Conservation (phyloP, 2,329 filamentous ascomycete species). For the Talaromyces sp. region DNA sequence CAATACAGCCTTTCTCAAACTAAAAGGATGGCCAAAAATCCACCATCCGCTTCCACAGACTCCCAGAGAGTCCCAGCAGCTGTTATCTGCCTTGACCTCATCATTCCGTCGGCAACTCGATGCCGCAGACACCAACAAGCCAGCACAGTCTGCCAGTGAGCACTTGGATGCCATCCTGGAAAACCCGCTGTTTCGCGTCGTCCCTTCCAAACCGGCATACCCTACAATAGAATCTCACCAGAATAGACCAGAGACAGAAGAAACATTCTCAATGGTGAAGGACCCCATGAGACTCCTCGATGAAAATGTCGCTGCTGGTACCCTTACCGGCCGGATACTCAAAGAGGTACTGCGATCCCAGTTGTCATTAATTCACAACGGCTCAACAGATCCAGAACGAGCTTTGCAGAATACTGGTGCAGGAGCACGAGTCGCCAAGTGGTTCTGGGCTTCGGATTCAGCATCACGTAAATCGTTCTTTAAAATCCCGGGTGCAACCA, state of each 20-base stretch:
- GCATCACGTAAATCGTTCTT: slow-evolving; percentile 31
- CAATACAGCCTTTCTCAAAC: slow-evolving; percentile 45
- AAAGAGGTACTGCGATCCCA: slow-evolving; percentile 33
- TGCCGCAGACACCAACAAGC: slow-evolving; percentile 27
- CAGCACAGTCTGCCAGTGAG: slow-evolving; percentile 33
- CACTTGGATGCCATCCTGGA: slow-evolving; percentile 40
- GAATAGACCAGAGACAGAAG: not conserved
- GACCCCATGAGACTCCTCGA: slow-evolving; percentile 38
- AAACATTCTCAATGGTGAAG: slow-evolving; percentile 22
- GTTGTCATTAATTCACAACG: slow-evolving; percentile 27
- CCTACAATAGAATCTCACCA: slow-evolving; percentile 12
- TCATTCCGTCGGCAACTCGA: slow-evolving; percentile 64
- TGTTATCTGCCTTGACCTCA: slow-evolving; percentile 58
- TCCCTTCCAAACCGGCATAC: slow-evolving; percentile 26
- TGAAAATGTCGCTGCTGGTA: slow-evolving; percentile 38
- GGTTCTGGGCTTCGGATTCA: slow-evolving; percentile 40
- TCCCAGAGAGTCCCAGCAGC: slow-evolving; percentile 55
- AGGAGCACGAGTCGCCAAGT: slow-evolving; percentile 35
- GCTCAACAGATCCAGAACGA: slow-evolving; percentile 22
- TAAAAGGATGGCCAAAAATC: slow-evolving; percentile 54
- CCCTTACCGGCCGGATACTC: slow-evolving; percentile 26
- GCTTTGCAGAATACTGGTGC: slow-evolving; percentile 34
- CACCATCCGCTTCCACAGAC: slow-evolving; percentile 52
- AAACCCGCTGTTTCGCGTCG: slow-evolving; percentile 42
- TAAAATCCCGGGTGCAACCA: slow-evolving; percentile 23